These are phyloP conservation scores for Ascochyta lentis DNA, from an alignment of 2,329 filamentous ascomycete species.

Conservation along the genomic window DNA sequence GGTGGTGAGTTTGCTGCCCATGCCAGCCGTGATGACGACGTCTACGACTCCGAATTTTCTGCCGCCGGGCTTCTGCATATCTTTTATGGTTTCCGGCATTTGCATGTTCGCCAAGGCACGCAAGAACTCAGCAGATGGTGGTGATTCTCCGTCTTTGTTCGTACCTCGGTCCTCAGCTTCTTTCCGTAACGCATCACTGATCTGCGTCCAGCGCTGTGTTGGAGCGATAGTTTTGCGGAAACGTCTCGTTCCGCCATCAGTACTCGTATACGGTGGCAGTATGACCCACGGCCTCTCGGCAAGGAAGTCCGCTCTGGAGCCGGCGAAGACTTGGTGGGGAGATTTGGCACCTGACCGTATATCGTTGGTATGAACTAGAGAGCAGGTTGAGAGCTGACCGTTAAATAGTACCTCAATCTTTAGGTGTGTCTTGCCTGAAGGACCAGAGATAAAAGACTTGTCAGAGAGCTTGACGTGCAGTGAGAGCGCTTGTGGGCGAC, in stretches of 20 bases:
- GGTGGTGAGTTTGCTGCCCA: constrained; percentile 34
- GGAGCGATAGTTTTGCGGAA: constrained; percentile 10
- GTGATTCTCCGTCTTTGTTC: constrained; percentile 38
- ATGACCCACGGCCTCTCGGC: constrained; percentile 56
- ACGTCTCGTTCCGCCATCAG: constrained; percentile 27
- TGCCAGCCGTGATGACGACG: constrained; percentile 43
- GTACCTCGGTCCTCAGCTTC: constrained; percentile 47
- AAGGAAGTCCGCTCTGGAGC: constrained; percentile 48
- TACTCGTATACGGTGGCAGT: constrained; percentile 32
- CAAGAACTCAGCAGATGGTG: constrained; percentile 51
- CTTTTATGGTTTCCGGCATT: constrained; percentile 45
- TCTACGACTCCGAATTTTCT: constrained; percentile 49
- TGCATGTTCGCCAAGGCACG: constrained; percentile 44
- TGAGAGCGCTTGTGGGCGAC: constrained; percentile 32
- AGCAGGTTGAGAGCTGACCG: constrained; percentile 50
- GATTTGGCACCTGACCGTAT: constrained; percentile 23
- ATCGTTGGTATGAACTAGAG: constrained; percentile 34
- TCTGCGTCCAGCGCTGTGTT: constrained; percentile 45
- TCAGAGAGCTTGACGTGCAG: constrained; percentile 42
- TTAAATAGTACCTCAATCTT: constrained; percentile 59
- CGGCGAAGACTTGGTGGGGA: constrained; percentile 45
- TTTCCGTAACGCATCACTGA: constrained; percentile 36
- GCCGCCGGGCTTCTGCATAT: constrained; percentile 40
- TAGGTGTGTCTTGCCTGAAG: constrained; percentile 42
- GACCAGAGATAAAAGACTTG: constrained; percentile 37